Conservation (phyloP, 225 moss, liverwort and hornwort genomes). For the Ulota crispa region DNA sequence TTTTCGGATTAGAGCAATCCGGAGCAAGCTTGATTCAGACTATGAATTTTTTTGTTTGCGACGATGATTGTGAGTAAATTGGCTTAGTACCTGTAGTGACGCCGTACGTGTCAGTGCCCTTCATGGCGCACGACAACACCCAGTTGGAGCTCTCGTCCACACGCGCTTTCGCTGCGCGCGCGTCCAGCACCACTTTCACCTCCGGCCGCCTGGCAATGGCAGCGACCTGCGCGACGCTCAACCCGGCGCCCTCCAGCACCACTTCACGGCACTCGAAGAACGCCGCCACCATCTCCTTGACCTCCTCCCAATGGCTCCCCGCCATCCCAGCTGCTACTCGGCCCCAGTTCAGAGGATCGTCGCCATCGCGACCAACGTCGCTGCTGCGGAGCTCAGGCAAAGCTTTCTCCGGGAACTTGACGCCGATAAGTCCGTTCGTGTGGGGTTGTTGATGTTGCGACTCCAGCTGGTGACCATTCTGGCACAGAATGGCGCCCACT, state of each 20-base stretch:
- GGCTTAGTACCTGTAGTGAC: conserved; percentile 48
- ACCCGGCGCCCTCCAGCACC: conserved; percentile 43
- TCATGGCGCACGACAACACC: conserved; percentile 51
- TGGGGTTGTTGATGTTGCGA: conserved; percentile 25
- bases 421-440: conserved; percentile 35
- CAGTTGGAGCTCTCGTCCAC: conserved; percentile 59
- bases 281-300: conserved; percentile 37
- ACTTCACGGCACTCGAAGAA: conserved; percentile 44
- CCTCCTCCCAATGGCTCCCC: conserved; percentile 51
- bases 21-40: background rate
- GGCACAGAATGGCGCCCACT: conserved; percentile 16
- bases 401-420: conserved; percentile 18
- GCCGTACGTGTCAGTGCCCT: conserved; percentile 56
- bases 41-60: background rate
- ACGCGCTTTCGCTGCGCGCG: conserved; percentile 34
- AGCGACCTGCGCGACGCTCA: conserved; percentile 49
- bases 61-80: background rate
- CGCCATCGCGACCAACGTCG: background rate
- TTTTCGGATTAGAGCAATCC: background rate
- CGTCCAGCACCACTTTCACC: conserved; percentile 48
- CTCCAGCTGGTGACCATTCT: conserved; percentile 26
- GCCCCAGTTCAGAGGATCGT: conserved; percentile 56
- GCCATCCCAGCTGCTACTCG: conserved; percentile 44
- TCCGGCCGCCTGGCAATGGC: conserved; percentile 51
- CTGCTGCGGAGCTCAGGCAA: background rate